Evolutionary conservation across 805 yeast species (phyloP).

Genomic region (Isabelozyma heimii): DNA sequence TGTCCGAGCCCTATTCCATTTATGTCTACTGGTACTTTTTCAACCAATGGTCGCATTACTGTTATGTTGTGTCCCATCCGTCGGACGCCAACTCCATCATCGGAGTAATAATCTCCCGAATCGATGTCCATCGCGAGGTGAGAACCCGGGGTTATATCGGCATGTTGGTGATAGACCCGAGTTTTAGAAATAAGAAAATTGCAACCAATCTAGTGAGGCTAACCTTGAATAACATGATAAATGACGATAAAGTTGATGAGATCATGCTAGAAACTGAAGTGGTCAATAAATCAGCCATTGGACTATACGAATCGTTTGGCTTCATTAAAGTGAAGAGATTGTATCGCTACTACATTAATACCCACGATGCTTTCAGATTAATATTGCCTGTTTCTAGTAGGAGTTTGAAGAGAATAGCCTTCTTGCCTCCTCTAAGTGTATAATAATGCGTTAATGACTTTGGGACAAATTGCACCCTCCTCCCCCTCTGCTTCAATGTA

Average conservation of each 20-base stretch:
- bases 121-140: constrained; percentile 70
- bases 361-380: constrained; percentile 89
- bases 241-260: constrained; percentile 72
- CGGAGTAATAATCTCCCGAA: constrained; percentile 86
- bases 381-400: constrained; percentile 74
- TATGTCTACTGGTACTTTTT: constrained; percentile 90
- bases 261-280: constrained; percentile 93
- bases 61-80: constrained; percentile 56
- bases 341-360: constrained; percentile 83
- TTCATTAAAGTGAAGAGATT: constrained; percentile 72
- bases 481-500: neutral
- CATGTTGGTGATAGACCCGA: constrained; percentile 82
- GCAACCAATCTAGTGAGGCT: constrained; percentile 68
- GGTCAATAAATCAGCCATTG: constrained; percentile 66
- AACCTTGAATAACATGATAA: constrained; percentile 63
- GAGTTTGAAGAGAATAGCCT: constrained; percentile 47
- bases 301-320: constrained; percentile 71
- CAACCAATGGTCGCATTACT: constrained; percentile 86
- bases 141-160: constrained; percentile 91
- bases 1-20: constrained; percentile 91
- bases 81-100: constrained; percentile 38
- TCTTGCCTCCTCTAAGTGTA: constrained; percentile 25
- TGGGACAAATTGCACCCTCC: neutral
- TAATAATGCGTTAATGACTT: no score
- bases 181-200: constrained; percentile 73